Percentiles rank a stretch among this genome's conserved stretches.
Evolutionary conservation across 768 basidiomycete genomes (phyloP).

Genomic region (Chalciporus sphaerocephalus): DNA sequence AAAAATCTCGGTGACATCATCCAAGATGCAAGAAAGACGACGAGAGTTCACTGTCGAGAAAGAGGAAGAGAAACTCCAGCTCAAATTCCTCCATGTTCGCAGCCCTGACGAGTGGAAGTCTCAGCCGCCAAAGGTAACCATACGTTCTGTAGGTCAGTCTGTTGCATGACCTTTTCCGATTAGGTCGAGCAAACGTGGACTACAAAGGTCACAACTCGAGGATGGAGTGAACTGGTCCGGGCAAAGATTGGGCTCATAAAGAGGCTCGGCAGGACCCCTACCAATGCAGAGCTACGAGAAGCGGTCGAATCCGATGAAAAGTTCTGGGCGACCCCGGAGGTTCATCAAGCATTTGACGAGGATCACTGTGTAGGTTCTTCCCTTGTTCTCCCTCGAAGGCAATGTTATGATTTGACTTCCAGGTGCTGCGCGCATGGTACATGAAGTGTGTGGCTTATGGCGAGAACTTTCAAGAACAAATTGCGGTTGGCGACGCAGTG

Average conservation of each 20-base stretch:
- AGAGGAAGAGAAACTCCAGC: slow-evolving; percentile 10
- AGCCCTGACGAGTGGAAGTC: slow-evolving; percentile 17
- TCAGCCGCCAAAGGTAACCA: slow-evolving; percentile 10
- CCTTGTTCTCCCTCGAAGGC: neutral
- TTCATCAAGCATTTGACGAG: slow-evolving; percentile 15
- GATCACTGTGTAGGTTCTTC: slow-evolving; percentile 9
- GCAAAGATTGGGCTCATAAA: slow-evolving; percentile 17
- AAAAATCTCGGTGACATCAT: slow-evolving; percentile 2
- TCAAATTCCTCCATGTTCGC: neutral
- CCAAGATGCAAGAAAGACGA: neutral
- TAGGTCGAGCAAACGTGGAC: slow-evolving; percentile 21
- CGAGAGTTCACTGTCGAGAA: slow-evolving; percentile 5
- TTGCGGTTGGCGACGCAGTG: slow-evolving; percentile 11
- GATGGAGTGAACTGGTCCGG: slow-evolving; percentile 11
- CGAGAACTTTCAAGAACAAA: slow-evolving; percentile 17
- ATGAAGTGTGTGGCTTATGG: slow-evolving; percentile 22
- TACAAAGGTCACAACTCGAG: slow-evolving; percentile 10
- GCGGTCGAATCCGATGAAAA: slow-evolving; percentile 6
- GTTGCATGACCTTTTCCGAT: neutral
- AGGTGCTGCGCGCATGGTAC: slow-evolving; percentile 16
- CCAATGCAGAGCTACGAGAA: neutral
- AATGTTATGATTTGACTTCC: neutral
- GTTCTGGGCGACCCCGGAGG: slow-evolving; percentile 9
- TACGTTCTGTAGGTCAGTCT: neutral
- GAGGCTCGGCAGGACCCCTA: slow-evolving; percentile 14